A percentile compares a stretch with the other conserved stretches of the same genome.
Conservation (phyloP, 768 basidiomycete genomes). For the Termitomyces sp. region DNA sequence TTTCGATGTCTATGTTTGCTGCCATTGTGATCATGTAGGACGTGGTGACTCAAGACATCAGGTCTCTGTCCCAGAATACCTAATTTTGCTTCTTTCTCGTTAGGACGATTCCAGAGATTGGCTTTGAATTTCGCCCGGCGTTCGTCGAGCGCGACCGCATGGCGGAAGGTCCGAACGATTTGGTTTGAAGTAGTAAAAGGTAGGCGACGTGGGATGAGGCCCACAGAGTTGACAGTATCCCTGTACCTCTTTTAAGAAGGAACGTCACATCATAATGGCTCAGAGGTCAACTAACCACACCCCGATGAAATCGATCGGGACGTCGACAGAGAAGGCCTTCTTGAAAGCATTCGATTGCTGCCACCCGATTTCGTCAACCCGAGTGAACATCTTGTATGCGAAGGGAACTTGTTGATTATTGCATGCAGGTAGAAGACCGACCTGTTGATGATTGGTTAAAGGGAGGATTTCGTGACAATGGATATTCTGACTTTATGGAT, state of each 20-base stretch:
- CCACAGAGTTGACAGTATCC: slow-evolving; percentile 55
- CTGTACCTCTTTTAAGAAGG: slow-evolving; percentile 20
- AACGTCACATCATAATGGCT: slow-evolving; percentile 21
- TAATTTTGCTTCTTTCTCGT: slow-evolving; percentile 5
- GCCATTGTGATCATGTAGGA: neutral
- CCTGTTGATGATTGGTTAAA: slow-evolving; percentile 12
- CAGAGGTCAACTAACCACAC: slow-evolving; percentile 21
- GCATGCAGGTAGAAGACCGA: slow-evolving; percentile 50
- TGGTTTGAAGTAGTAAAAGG: slow-evolving; percentile 47
- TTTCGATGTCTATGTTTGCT: slow-evolving; percentile 4
- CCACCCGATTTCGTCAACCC: slow-evolving; percentile 19
- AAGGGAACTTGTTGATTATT: slow-evolving; percentile 55
- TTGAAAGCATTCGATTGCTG: slow-evolving; percentile 35
- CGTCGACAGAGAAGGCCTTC: slow-evolving; percentile 38
- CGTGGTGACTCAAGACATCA: neutral
- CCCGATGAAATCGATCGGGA: slow-evolving; percentile 17
- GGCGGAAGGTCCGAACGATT: slow-evolving; percentile 42
- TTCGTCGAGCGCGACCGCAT: slow-evolving; percentile 52
- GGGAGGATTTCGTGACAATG: slow-evolving; percentile 21
- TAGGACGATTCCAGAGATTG: slow-evolving; percentile 31
- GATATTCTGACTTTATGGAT: slow-evolving; percentile 41
- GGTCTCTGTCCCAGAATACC: slow-evolving; percentile 11
- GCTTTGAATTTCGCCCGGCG: slow-evolving; percentile 46
- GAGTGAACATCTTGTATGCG: slow-evolving; percentile 53
- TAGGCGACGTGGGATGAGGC: slow-evolving; percentile 38